phyloP scores from a whole-genome alignment of 1,284 basidiomycete species.

The Pseudozyma thailandica region DNA sequence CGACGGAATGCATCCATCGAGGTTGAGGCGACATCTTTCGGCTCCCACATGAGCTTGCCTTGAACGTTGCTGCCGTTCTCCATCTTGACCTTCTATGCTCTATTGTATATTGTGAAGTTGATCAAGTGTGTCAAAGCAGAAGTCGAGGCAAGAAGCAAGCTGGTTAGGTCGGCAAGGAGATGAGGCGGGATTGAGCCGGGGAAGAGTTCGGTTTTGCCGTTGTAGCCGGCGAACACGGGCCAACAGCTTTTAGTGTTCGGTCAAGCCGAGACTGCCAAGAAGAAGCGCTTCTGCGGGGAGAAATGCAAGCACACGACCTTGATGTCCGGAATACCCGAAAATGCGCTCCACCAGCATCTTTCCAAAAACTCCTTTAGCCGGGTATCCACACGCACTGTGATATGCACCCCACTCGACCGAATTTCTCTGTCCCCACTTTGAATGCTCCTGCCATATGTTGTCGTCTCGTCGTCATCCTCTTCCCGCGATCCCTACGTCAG shows the following conservation, averaged over 20 bases:
- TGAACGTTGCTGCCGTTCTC: constrained; percentile 24
- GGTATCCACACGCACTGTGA: neutral
- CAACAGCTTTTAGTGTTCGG: constrained; percentile 5
- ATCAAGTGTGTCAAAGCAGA: too few species aligned
- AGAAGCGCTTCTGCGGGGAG: constrained; percentile 13
- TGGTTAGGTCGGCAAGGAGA: neutral
- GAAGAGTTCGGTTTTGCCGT: neutral
- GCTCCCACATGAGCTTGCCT: constrained; percentile 68
- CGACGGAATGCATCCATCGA: constrained; percentile 74
- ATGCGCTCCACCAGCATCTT: neutral
- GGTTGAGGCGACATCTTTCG: constrained; percentile 71
- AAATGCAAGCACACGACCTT: neutral
- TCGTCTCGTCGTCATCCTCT: too few species aligned
- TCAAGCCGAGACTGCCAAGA: constrained; percentile 5
- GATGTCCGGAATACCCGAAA: constrained; percentile 28
- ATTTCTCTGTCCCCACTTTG: neutral
- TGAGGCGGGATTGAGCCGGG: neutral
- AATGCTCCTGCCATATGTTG: too few species aligned
- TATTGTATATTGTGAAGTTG: neutral
- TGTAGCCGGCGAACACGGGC: constrained; percentile 11
- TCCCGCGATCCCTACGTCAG: too few species aligned
- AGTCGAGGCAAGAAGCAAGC: too few species aligned
- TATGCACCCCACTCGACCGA: neutral
- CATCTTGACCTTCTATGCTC: constrained; percentile 4
- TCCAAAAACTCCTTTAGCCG: too few species aligned